Conservation (phyloP, 345 rosid genomes). For the Kandelia obovata region DNA sequence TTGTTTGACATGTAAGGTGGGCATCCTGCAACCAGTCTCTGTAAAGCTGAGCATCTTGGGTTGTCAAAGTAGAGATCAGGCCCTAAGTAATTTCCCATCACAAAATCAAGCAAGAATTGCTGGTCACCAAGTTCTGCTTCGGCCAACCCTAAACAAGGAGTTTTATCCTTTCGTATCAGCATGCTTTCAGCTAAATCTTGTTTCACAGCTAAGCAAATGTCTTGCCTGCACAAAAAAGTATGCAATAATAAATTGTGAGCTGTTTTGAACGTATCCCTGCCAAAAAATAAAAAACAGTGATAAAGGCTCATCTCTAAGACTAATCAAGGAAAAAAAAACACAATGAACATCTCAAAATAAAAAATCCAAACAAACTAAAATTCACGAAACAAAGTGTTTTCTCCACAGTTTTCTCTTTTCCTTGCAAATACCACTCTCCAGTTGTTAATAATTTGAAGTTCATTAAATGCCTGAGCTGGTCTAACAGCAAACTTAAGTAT, state of each 20-base stretch:
- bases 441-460: too few relatives aligned
- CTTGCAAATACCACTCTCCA: too few relatives aligned
- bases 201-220: background rate
- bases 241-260: background rate
- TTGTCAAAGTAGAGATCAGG: constrained; percentile 64
- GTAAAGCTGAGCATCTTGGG: constrained; percentile 53
- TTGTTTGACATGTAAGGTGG: constrained; percentile 53
- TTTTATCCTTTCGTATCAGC: constrained; percentile 19
- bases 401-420: too few relatives aligned
- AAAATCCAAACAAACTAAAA: too few relatives aligned
- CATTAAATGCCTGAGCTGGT: too few relatives aligned
- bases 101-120: constrained; percentile 50
- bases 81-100: constrained; percentile 56
- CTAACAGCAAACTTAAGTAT: too few relatives aligned
- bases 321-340: too few relatives aligned
- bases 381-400: too few relatives aligned
- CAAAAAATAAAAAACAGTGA: too few relatives aligned
- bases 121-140: constrained; percentile 32
- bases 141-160: constrained; percentile 12
- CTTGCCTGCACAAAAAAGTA: constrained; percentile 3
- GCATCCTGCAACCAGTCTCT: constrained; percentile 39
- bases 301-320: too few relatives aligned
- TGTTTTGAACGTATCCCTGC: background rate
- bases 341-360: too few relatives aligned
- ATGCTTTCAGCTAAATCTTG: constrained; percentile 14